Evolutionary conservation across 352 stramenopile species (phyloP), one percentile per base, ranked within the genome.

Genomic region (Phytophthora hibernalis): DNA sequence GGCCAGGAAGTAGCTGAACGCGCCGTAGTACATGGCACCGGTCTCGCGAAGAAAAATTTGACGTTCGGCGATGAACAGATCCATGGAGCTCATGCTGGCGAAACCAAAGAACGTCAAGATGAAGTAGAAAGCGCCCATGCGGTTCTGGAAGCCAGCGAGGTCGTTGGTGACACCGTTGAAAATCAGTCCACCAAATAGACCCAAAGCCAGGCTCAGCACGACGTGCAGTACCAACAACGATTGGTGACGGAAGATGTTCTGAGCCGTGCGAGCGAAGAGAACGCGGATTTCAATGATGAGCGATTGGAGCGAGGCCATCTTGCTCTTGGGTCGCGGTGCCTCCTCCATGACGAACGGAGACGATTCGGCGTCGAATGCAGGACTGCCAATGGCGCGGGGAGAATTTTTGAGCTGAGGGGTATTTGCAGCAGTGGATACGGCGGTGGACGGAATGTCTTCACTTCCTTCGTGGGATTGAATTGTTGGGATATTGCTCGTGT

Each of bases 21-120:
- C 77, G 21, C 76, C 70, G 47, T 92, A 90, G 69, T 92, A 90
- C 71, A 88, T 80, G 8, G 84, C 84, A 1, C 83, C 82, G 1
- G 82, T 85, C 54, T 92, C 84, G 18, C 83, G 82, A 30, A 91
- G 37, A 47, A 92, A 92, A 43, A 92, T 87, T 26, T 73, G 44
- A 5, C 84, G 71, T 56, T 92, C 84, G n/a, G 68, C 53, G 47
- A 91, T 89, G 50, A 92, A 92, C 15, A 90, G 56, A 47, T 90
- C 82, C 84, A 92, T 92, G 4, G 82, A 91, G 56, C 84, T 92
- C 76, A 92, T 80, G 42, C 77, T 90, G 0, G 80, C 77, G 45
- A 92, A 92, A 18, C 80, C 84, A 33, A 92, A 92, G 51, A 92
- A 91, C 43, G 82, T 92, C 55, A 92, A 50, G 50, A 90, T 83